Conservation (phyloP, 2,329 filamentous ascomycete genomes). For the Trichoderma gracile region DNA sequence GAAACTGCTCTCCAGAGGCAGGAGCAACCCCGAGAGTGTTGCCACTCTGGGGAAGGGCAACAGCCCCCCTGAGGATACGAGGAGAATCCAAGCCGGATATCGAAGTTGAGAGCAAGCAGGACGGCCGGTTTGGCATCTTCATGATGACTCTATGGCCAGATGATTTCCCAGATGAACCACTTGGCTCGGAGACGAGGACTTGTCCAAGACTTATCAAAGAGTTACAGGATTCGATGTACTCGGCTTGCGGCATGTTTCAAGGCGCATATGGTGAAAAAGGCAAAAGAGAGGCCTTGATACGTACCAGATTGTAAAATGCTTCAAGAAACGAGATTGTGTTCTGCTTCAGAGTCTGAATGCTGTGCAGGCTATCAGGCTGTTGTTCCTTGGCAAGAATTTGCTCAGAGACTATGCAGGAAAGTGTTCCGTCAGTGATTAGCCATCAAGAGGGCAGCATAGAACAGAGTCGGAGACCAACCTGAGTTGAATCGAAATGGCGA, state of each 20-base stretch:
- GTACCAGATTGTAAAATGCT: slow-evolving; percentile 14
- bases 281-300: not conserved
- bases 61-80: too few relatives aligned
- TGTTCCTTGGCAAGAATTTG: slow-evolving; percentile 16
- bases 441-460: not conserved
- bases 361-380: slow-evolving; percentile 4
- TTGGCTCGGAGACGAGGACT: not conserved
- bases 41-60: too few relatives aligned
- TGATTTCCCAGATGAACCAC: not conserved
- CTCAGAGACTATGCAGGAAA: slow-evolving; percentile 5
- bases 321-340: slow-evolving; percentile 18
- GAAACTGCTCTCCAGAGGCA: too few relatives aligned
- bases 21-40: too few relatives aligned
- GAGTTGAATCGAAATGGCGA: slow-evolving; percentile 19
- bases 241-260: too few relatives aligned
- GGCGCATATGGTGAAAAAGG: too few relatives aligned
- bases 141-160: too few relatives aligned
- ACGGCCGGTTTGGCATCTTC: too few relatives aligned
- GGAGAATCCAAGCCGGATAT: too few relatives aligned
- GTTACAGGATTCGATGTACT: too few relatives aligned
- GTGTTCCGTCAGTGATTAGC: not conserved
- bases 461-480: not conserved
- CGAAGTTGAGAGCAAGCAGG: too few relatives aligned
- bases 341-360: slow-evolving; percentile 14
- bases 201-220: not conserved